Evolutionary conservation across 768 basidiomycete genomes (phyloP).

Genomic region (Calocybe gangraenosa): DNA sequence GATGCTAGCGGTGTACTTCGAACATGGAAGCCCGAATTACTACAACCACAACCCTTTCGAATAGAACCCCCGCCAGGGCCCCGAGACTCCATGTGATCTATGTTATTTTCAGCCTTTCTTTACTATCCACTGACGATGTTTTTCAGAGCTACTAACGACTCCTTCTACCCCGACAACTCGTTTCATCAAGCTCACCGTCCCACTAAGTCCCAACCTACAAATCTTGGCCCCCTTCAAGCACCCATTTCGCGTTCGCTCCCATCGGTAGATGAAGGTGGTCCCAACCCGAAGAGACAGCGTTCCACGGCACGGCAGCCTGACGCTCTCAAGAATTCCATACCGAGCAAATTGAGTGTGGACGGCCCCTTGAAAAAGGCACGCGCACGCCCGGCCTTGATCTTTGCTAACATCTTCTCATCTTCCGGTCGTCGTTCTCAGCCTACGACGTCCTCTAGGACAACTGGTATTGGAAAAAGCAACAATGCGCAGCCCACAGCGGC

Average conservation of each 20-base stretch:
- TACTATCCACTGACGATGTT: neutral
- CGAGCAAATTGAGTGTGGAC: conserved; percentile 52
- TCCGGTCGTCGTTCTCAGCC: conserved; percentile 77
- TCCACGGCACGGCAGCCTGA: conserved; percentile 55
- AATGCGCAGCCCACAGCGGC: conserved; percentile 39
- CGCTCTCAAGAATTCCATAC: conserved; percentile 47
- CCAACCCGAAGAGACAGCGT: conserved; percentile 71
- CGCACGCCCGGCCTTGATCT: conserved; percentile 83
- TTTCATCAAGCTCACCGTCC: conserved; percentile 48
- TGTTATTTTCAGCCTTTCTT: conserved; percentile 3
- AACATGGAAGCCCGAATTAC: conserved; percentile 48
- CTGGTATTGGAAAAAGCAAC: conserved; percentile 46
- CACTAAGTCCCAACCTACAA: conserved; percentile 38
- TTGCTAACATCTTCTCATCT: conserved; percentile 88
- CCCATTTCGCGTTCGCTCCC: conserved; percentile 67
- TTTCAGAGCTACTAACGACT: conserved; percentile 12
- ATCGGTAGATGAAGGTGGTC: conserved; percentile 79
- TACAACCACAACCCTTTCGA: conserved; percentile 52
- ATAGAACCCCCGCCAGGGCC: conserved; percentile 47
- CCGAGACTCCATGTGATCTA: conserved; percentile 61
- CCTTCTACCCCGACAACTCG: conserved; percentile 52
- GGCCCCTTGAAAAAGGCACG: conserved; percentile 87
- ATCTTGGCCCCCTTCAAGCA: conserved; percentile 39
- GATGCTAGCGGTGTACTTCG: conserved; percentile 60
- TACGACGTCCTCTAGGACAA: conserved; percentile 59